Conservation (phyloP, 495 filamentous ascomycete genomes). For the Daldinia loculata region DNA sequence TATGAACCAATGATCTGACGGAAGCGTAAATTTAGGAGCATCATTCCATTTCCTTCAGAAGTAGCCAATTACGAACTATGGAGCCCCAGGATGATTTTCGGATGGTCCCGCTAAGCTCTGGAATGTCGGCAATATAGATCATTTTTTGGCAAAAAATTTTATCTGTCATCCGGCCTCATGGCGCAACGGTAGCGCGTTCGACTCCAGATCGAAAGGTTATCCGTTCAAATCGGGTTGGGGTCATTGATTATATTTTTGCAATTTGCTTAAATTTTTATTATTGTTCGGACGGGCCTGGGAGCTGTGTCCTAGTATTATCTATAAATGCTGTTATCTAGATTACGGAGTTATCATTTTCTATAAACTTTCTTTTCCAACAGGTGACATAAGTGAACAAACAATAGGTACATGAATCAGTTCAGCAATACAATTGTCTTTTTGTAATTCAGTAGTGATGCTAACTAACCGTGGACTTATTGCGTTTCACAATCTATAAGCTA, state of each 20-base stretch:
- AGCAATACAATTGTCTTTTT: too few relatives aligned
- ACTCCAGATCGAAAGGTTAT: slow-evolving; percentile 19
- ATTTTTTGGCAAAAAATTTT: background rate
- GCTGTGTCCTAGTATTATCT: too few relatives aligned
- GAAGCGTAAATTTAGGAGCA: background rate
- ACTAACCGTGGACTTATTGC: too few relatives aligned
- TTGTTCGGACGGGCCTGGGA: too few relatives aligned
- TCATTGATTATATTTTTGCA: background rate
- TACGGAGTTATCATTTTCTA: too few relatives aligned
- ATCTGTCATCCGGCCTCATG: slow-evolving; percentile 1
- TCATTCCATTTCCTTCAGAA: background rate
- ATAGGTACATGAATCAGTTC: too few relatives aligned
- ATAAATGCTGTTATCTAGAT: too few relatives aligned
- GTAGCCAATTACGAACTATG: background rate
- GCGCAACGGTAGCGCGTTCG: slow-evolving; percentile 17
- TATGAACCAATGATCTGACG: slow-evolving; percentile 7
- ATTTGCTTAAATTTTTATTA: background rate
- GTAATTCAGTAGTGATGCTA: too few relatives aligned
- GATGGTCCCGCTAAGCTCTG: background rate
- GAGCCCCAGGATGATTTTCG: background rate
- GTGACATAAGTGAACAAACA: too few relatives aligned
- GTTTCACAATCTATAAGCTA: too few relatives aligned
- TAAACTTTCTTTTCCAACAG: too few relatives aligned
- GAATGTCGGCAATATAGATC: background rate
- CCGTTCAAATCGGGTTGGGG: slow-evolving; percentile 18